phyloP scores from a whole-genome alignment of 2,329 filamentous ascomycete species.

The Sporothrix globosa region DNA sequence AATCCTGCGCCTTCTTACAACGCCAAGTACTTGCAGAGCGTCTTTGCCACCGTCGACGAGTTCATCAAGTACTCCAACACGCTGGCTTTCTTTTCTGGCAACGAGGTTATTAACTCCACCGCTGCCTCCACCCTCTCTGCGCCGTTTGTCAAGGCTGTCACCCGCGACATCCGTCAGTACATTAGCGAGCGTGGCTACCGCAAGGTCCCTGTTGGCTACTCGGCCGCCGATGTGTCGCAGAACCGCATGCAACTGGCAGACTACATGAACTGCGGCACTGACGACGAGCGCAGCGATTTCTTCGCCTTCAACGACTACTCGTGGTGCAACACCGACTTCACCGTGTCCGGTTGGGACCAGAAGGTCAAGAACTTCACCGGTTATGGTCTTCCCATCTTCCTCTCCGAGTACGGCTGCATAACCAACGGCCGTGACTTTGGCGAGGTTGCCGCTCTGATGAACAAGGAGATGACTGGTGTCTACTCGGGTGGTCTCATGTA shows the following conservation, averaged over 20 bases:
- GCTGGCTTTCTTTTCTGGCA: conserved; percentile 81
- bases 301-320: conserved; percentile 91
- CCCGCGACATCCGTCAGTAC: conserved; percentile 75
- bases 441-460: conserved; percentile 81
- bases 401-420: conserved; percentile 93
- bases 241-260: conserved; percentile 85
- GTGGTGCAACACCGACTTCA: conserved; percentile 76
- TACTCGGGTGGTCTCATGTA: conserved; percentile 97
- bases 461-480: conserved; percentile 77
- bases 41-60: conserved; percentile 86
- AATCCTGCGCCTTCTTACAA: conserved; percentile 81
- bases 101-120: conserved; percentile 75
- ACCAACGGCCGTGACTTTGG: conserved; percentile 79
- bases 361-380: conserved; percentile 87
- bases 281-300: conserved; percentile 84
- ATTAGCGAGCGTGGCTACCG: conserved; percentile 65
- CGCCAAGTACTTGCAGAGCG: conserved; percentile 75
- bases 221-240: conserved; percentile 75
- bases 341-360: conserved; percentile 75
- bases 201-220: conserved; percentile 74
- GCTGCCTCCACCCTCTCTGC: conserved; percentile 65
- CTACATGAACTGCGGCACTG: conserved; percentile 92
- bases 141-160: conserved; percentile 77
- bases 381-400: conserved; percentile 88
- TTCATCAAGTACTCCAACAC: conserved; percentile 86